Percentiles rank a stretch among this genome's conserved stretches.
Conservation (phyloP, 2,329 filamentous ascomycete species). For the Malbranchea zuffiana region DNA sequence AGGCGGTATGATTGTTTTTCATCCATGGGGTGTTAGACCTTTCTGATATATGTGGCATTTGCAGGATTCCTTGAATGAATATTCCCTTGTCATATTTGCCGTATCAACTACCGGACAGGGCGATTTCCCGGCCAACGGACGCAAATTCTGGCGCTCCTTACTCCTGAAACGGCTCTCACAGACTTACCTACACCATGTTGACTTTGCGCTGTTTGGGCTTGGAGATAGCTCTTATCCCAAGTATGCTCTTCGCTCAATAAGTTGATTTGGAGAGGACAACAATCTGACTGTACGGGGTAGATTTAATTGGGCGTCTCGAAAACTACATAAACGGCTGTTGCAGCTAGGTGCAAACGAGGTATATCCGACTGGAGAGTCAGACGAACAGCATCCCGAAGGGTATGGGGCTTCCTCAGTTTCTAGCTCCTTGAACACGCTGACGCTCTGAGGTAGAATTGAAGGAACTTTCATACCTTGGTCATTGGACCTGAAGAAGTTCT, state of each 20-base stretch:
- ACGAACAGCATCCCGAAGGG: conserved; percentile 90
- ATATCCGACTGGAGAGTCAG: conserved; percentile 71
- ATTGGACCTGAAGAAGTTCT: conserved; percentile 51
- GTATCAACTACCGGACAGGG: conserved; percentile 92
- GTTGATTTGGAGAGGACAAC: conserved; percentile 9
- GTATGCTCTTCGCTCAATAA: conserved; percentile 38
- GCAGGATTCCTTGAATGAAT: conserved; percentile 27
- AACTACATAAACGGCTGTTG: conserved; percentile 70
- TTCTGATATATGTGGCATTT: background rate
- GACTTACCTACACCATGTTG: conserved; percentile 55
- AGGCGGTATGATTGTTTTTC: conserved; percentile 50
- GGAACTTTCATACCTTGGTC: conserved; percentile 73
- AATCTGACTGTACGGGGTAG: conserved; percentile 33
- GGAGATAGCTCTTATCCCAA: conserved; percentile 92
- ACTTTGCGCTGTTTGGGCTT: conserved; percentile 78
- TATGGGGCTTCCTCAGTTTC: conserved; percentile 34
- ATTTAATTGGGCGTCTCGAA: conserved; percentile 87
- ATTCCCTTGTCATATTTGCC: conserved; percentile 52
- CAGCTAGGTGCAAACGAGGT: conserved; percentile 74
- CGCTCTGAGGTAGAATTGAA: conserved; percentile 51
- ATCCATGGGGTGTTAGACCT: background rate
- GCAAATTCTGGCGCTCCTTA: conserved; percentile 73
- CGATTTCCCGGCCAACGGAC: conserved; percentile 75
- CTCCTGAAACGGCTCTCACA: conserved; percentile 65
- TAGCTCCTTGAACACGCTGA: background rate